Conservation (phyloP, 176 grass and related monocot species). For the Eremochloa ophiuroides region DNA sequence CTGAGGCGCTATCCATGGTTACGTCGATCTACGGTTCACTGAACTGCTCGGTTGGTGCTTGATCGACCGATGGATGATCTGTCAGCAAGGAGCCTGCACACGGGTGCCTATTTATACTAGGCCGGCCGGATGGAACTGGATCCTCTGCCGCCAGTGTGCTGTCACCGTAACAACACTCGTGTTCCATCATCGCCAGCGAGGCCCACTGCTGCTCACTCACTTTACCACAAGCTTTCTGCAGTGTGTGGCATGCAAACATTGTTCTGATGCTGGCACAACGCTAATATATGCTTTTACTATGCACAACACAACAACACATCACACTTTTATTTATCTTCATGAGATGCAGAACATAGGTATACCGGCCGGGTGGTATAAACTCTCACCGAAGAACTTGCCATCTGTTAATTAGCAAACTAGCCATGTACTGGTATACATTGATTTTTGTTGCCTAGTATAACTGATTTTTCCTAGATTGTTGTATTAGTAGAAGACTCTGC, state of each 20-base stretch:
- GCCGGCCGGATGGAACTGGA: not conserved
- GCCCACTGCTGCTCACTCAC: too few relatives aligned
- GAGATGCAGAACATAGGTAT: not conserved
- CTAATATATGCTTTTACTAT: not conserved
- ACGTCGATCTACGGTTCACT: not conserved
- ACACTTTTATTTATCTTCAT: not conserved
- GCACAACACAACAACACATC: not conserved
- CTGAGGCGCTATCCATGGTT: not conserved
- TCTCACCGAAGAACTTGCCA: not conserved
- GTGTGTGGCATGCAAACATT: not conserved
- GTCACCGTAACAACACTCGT: not conserved
- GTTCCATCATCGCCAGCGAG: not conserved
- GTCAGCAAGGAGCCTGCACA: not conserved
- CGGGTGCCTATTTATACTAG: not conserved
- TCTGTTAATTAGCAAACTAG: not conserved
- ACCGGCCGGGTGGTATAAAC: not conserved
- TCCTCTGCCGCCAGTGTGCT: not conserved
- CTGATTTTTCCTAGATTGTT: not conserved
- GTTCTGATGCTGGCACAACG: not conserved
- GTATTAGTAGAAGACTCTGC: not conserved
- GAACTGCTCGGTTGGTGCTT: not conserved
- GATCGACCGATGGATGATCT: not conserved
- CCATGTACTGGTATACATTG: not conserved
- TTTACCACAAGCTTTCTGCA: not conserved
- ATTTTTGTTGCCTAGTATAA: not conserved